Percentiles rank a stretch among this genome's conserved stretches.
Conservation (phyloP, 2,329 filamentous ascomycete genomes). For the Exutisphaerella laricina region DNA sequence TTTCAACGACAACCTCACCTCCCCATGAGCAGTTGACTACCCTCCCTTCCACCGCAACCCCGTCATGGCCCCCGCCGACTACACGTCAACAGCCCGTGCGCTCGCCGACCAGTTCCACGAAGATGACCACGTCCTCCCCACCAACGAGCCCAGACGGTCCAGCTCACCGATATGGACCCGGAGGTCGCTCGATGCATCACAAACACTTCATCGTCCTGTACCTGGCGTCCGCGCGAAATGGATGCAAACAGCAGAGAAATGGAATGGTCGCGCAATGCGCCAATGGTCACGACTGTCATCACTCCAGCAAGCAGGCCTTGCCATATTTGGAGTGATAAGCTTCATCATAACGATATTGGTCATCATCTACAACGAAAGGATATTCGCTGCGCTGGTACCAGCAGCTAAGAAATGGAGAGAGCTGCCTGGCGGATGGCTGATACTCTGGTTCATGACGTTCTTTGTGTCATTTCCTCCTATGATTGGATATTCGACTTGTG, state of each 20-base stretch:
- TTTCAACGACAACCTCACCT: slow-evolving; percentile 1
- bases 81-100: slow-evolving; percentile 48
- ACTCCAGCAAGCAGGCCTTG: slow-evolving; percentile 57
- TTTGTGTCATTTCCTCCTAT: slow-evolving; percentile 77
- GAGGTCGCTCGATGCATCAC: slow-evolving; percentile 12
- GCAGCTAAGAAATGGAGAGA: slow-evolving; percentile 71
- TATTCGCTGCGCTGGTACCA: slow-evolving; percentile 71
- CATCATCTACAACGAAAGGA: slow-evolving; percentile 69
- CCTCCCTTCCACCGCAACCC: background rate
- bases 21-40: background rate
- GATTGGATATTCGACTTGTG: slow-evolving; percentile 76
- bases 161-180: slow-evolving; percentile 18
- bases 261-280: slow-evolving; percentile 43
- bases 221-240: slow-evolving; percentile 37
- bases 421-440: slow-evolving; percentile 62
- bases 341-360: slow-evolving; percentile 59
- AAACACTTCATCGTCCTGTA: slow-evolving; percentile 20
- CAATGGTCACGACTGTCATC: slow-evolving; percentile 54
- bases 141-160: slow-evolving; percentile 31
- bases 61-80: slow-evolving; percentile 35
- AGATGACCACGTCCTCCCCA: slow-evolving; percentile 36
- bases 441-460: slow-evolving; percentile 72
- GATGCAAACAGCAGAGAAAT: slow-evolving; percentile 39
- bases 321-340: slow-evolving; percentile 47
- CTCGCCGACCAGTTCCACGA: slow-evolving; percentile 45